These are phyloP conservation scores for Psidium friedrichsthalianum DNA, from an alignment of 345 rosid genomes.

Conservation along the genomic window DNA sequence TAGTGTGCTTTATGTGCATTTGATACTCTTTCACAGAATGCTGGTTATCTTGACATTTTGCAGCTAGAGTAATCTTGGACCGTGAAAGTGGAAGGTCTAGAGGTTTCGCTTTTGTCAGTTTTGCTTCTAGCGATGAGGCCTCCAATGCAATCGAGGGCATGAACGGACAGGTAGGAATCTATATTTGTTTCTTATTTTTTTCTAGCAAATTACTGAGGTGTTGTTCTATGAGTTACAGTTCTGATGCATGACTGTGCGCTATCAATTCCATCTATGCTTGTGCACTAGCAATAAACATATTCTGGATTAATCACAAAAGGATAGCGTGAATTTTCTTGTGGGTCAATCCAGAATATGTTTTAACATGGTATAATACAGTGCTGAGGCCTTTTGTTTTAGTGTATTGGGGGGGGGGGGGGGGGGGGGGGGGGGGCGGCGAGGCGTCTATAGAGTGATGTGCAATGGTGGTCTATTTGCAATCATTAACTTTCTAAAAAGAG, in stretches of 20 bases:
- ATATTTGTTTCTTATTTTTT: not conserved
- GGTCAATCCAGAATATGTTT: not conserved
- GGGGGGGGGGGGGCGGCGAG: not conserved
- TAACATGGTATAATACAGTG: not conserved
- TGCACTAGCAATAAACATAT: no score
- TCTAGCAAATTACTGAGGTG: not conserved
- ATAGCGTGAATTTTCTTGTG: not conserved
- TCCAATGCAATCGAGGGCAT: slow-evolving; percentile 70
- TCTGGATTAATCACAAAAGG: not conserved
- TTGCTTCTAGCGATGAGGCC: slow-evolving; percentile 49
- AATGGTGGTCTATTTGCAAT: not conserved
- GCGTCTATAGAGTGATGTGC: not conserved
- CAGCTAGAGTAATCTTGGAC: slow-evolving; percentile 76
- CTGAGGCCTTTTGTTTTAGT: not conserved
- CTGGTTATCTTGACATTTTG: not conserved
- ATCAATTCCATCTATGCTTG: not conserved
- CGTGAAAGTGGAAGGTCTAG: slow-evolving; percentile 87
- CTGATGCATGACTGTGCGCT: not conserved
- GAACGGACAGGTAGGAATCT: slow-evolving; percentile 66
- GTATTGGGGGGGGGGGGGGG: not conserved
- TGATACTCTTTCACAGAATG: not conserved
- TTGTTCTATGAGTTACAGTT: not conserved
- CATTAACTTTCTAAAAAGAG: not conserved
- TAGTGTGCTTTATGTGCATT: not conserved
- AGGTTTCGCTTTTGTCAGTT: slow-evolving; percentile 82